Conservation (phyloP, 176 grass and related monocot genomes). For the Neostapfia colusana region DNA sequence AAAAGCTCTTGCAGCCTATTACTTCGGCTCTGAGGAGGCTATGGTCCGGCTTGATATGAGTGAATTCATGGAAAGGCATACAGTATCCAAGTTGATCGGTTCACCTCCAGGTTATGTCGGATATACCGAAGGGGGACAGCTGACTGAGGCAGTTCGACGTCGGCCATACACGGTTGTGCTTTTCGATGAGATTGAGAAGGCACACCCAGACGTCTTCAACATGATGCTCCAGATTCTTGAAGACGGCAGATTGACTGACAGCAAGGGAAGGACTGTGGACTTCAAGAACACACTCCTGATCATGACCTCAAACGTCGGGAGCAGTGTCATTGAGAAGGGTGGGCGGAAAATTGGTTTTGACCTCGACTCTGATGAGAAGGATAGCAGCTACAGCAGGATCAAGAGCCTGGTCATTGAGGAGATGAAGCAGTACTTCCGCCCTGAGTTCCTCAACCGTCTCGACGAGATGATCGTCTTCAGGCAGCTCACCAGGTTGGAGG, state of each 20-base stretch:
- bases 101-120: constrained; percentile 94
- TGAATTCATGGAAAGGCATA: constrained; percentile 93
- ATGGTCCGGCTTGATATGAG: constrained; percentile 99
- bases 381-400: constrained; percentile 89
- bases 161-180: constrained; percentile 84
- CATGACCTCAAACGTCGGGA: constrained; percentile 93
- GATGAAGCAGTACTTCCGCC: constrained; percentile 92
- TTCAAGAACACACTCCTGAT: constrained; percentile 95
- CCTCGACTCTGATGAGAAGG: constrained; percentile 69
- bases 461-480: constrained; percentile 97
- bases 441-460: constrained; percentile 78
- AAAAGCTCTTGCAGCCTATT: constrained; percentile 75
- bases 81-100: constrained; percentile 86
- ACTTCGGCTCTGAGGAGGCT: constrained; percentile 87
- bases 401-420: constrained; percentile 82
- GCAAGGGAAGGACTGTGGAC: constrained; percentile 88
- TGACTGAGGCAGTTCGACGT: constrained; percentile 86
- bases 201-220: constrained; percentile 92
- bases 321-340: constrained; percentile 92
- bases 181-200: constrained; percentile 90
- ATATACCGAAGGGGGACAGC: constrained; percentile 91
- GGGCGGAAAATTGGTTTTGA: constrained; percentile 82
- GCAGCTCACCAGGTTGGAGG: constrained; percentile 80
- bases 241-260: constrained; percentile 87
- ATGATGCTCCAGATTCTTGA: constrained; percentile 98